These are phyloP conservation scores for Biancaea sappan DNA, from an alignment of 306 rosid genomes.

Conservation along the genomic window DNA sequence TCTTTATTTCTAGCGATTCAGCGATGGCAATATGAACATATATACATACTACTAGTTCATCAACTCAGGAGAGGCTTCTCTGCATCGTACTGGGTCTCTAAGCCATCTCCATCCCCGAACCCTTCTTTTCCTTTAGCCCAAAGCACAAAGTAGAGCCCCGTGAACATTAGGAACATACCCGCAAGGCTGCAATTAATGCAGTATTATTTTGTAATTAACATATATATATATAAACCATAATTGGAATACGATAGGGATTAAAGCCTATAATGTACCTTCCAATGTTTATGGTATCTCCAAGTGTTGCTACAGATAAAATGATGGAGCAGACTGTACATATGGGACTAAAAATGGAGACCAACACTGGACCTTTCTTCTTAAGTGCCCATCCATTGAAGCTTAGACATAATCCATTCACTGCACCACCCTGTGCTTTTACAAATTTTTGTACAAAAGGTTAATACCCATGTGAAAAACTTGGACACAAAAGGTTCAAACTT, in stretches of 20 bases:
- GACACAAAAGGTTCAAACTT: not conserved
- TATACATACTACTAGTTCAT: slow-evolving; percentile 12
- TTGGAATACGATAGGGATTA: not conserved
- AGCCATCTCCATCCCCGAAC: slow-evolving; percentile 28
- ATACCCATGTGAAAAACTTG: slow-evolving; percentile 1
- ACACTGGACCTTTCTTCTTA: slow-evolving; percentile 86
- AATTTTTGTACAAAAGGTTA: not conserved
- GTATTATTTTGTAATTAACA: not conserved
- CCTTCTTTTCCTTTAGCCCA: slow-evolving; percentile 92
- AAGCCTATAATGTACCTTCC: slow-evolving; percentile 60
- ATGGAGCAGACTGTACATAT: slow-evolving; percentile 73
- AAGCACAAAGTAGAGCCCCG: slow-evolving; percentile 81
- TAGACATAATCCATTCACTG: slow-evolving; percentile 60
- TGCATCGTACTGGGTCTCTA: slow-evolving; percentile 56
- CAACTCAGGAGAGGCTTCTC: slow-evolving; percentile 70
- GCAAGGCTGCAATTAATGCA: slow-evolving; percentile 60
- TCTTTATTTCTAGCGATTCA: not conserved
- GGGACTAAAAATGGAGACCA: slow-evolving; percentile 84
- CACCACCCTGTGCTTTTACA: slow-evolving; percentile 58
- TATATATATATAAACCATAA: too few relatives aligned
- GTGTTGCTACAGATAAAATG: slow-evolving; percentile 53
- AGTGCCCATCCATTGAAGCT: slow-evolving; percentile 91
- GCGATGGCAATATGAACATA: not conserved
- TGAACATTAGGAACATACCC: slow-evolving; percentile 82
- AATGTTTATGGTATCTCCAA: slow-evolving; percentile 55